phyloP scores from a whole-genome alignment of 2,329 filamentous ascomycete genomes.

The Blastomyces gilchristii region DNA sequence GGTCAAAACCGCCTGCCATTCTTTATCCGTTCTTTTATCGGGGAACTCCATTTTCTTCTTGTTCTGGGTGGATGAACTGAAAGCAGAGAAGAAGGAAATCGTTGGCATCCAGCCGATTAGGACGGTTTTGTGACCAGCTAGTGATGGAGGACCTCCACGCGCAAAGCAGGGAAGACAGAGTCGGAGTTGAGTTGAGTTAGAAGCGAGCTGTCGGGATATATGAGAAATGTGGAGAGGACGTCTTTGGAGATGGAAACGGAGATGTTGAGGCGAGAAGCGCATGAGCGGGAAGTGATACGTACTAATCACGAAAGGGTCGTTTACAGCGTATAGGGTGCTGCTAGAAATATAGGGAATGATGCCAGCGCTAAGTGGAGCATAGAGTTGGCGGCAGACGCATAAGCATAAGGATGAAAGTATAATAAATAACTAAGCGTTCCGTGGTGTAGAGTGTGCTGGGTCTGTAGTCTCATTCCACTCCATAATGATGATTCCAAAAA shows the following conservation, averaged over 20 bases:
- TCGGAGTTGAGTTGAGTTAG: not conserved
- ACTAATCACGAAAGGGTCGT: not conserved
- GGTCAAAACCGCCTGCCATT: constrained; percentile 81
- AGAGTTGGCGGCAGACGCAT: no score
- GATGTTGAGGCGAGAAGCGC: not conserved
- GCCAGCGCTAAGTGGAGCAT: no score
- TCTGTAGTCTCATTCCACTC: no score
- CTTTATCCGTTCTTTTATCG: constrained; percentile 66
- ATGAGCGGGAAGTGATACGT: not conserved
- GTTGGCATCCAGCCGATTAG: constrained; percentile 57
- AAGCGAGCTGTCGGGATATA: not conserved
- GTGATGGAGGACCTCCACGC: not conserved
- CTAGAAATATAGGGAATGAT: not conserved
- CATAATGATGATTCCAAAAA: no score
- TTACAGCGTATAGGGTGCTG: not conserved
- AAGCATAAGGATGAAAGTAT: no score
- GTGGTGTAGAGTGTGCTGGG: no score
- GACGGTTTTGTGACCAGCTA: constrained; percentile 21
- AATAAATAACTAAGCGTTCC: no score
- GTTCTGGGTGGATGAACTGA: constrained; percentile 49
- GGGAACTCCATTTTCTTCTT: constrained; percentile 29
- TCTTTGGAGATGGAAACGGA: not conserved
- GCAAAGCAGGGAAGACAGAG: not conserved
- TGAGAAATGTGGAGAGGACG: not conserved
- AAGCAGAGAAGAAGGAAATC: constrained; percentile 69